phyloP scores from a whole-genome alignment of 2,329 filamentous ascomycete species.

The Colletotrichum somersetense region DNA sequence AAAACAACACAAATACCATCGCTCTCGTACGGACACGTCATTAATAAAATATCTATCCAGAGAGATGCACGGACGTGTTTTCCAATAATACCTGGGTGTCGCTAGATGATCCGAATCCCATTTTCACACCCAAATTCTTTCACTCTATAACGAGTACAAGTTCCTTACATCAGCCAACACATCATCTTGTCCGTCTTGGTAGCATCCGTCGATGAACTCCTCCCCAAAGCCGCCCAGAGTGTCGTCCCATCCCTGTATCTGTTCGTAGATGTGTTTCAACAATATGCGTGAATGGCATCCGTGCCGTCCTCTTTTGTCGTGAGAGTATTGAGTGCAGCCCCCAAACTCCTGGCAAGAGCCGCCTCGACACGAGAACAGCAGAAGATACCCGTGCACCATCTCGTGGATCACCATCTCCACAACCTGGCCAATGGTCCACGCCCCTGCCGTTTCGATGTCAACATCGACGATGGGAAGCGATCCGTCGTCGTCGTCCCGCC shows the following conservation, averaged over 20 bases:
- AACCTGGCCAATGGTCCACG: conserved; percentile 47
- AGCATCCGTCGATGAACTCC: background rate
- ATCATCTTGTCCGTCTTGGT: background rate
- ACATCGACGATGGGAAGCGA: conserved; percentile 1
- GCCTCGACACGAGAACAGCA: conserved; percentile 20
- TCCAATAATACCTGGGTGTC: background rate
- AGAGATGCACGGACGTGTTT: too few relatives aligned
- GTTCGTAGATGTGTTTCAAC: conserved; percentile 18
- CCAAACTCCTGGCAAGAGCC: background rate
- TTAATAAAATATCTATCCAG: too few relatives aligned
- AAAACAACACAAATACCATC: background rate
- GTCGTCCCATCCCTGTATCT: conserved; percentile 22
- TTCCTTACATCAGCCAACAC: background rate
- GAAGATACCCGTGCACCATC: conserved; percentile 36
- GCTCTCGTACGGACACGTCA: background rate
- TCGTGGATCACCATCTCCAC: conserved; percentile 48
- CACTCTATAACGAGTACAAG: background rate
- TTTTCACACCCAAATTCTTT: background rate
- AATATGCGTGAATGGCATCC: background rate
- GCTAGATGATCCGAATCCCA: background rate
- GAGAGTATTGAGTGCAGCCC: background rate
- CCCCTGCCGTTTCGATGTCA: conserved; percentile 8
- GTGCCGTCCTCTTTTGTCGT: background rate
- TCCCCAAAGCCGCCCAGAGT: conserved; percentile 9
- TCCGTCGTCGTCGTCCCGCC: background rate